A percentile compares a stretch with the other conserved stretches of the same genome.
phyloP scores from a whole-genome alignment of 2,329 filamentous ascomycete genomes.

The Talaromyces piceae region DNA sequence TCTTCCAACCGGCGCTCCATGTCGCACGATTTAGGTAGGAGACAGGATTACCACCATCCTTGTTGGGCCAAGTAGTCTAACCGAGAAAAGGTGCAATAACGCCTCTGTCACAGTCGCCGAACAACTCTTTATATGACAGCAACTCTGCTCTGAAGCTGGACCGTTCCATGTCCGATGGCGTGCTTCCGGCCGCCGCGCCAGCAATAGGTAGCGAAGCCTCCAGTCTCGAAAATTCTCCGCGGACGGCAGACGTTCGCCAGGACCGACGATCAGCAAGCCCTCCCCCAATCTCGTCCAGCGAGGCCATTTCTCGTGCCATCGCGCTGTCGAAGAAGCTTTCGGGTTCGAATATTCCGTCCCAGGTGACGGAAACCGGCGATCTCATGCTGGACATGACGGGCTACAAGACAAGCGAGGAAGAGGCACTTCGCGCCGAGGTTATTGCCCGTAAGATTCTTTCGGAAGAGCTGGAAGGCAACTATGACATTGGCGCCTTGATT shows the following conservation, averaged over 20 bases:
- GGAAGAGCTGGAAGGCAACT: slow-evolving; percentile 88
- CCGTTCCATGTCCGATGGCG: slow-evolving; percentile 48
- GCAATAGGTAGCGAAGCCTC: slow-evolving; percentile 4
- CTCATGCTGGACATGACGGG: slow-evolving; percentile 97
- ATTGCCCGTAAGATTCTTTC: slow-evolving; percentile 85
- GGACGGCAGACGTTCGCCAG: slow-evolving; percentile 13
- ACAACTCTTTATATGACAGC: slow-evolving; percentile 23
- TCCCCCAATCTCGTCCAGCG: slow-evolving; percentile 60
- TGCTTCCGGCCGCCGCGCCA: slow-evolving; percentile 34
- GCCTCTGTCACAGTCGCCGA: slow-evolving; percentile 34
- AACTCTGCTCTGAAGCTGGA: slow-evolving; percentile 36
- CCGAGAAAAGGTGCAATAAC: slow-evolving; percentile 28
- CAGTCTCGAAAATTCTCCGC: slow-evolving; percentile 2
- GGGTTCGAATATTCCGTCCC: slow-evolving; percentile 82
- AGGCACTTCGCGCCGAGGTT: slow-evolving; percentile 85
- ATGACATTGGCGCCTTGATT: slow-evolving; percentile 91
- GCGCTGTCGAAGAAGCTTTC: slow-evolving; percentile 80
- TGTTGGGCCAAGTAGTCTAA: neutral
- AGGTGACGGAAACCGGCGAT: slow-evolving; percentile 87
- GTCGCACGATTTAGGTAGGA: slow-evolving; percentile 10
- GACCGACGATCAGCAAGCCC: slow-evolving; percentile 62
- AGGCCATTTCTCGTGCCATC: slow-evolving; percentile 76
- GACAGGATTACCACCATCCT: neutral
- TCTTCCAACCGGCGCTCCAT: slow-evolving; percentile 16
- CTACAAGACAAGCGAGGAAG: slow-evolving; percentile 90